Conservation (phyloP, 2,329 filamentous ascomycete genomes). For the Alternaria brassicae region DNA sequence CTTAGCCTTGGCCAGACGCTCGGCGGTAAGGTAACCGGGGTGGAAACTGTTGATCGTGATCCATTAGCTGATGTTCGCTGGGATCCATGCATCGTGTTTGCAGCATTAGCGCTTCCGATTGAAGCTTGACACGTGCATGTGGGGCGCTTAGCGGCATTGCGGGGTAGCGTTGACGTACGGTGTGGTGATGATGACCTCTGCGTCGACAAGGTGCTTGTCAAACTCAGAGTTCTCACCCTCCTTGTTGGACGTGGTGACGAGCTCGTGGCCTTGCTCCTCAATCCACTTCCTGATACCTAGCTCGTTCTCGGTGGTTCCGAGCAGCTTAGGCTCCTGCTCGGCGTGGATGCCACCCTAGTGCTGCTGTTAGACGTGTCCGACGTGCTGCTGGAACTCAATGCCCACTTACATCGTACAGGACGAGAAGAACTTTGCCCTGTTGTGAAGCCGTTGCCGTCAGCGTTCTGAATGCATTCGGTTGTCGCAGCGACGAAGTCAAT, state of each 20-base stretch:
- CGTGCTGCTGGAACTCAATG: conserved; percentile 13
- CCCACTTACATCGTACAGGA: conserved; percentile 83
- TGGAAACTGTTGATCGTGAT: conserved; percentile 73
- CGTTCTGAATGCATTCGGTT: conserved; percentile 63
- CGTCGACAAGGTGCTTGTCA: conserved; percentile 93
- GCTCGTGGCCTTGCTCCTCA: conserved; percentile 93
- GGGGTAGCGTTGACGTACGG: conserved; percentile 66
- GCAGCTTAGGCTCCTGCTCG: conserved; percentile 82
- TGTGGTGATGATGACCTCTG: conserved; percentile 98
- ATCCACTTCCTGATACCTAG: conserved; percentile 97
- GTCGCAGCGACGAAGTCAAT: conserved; percentile 54
- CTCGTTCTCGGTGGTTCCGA: conserved; percentile 98
- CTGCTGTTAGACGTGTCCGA: conserved; percentile 27
- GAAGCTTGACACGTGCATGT: conserved; percentile 28
- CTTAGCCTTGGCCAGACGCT: conserved; percentile 97
- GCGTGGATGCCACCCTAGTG: conserved; percentile 80
- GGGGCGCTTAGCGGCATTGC: conserved; percentile 39
- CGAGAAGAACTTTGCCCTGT: conserved; percentile 94
- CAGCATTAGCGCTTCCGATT: conserved; percentile 18
- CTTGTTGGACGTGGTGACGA: conserved; percentile 98
- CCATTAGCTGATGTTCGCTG: conserved; percentile 23
- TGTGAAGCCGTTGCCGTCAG: conserved; percentile 70
- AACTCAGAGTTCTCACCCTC: conserved; percentile 92
- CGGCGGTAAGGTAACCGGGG: conserved; percentile 94
- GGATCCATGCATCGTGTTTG: conserved; percentile 10